phyloP scores from a whole-genome alignment of 139 green algal species.

The Chlorella ohadii region DNA sequence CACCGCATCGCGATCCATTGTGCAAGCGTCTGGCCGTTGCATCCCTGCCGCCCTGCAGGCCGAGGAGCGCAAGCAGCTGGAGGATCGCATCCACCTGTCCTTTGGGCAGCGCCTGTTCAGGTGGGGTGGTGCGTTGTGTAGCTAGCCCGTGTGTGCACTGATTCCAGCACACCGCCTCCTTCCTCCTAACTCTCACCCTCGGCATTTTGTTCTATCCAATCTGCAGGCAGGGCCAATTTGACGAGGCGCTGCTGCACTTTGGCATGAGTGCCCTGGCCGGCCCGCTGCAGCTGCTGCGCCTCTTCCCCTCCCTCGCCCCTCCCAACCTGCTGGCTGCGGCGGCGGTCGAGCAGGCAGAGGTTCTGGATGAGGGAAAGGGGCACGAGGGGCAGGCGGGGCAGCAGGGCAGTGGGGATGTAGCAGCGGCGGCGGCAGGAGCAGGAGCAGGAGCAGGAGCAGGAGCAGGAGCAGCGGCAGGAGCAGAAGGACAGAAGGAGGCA shows the following conservation, averaged over 20 bases:
- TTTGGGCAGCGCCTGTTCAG: constrained; percentile 80
- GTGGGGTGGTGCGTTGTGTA: not conserved
- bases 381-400: not conserved
- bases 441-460: not conserved
- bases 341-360: not conserved
- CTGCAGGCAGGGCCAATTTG: constrained; percentile 59
- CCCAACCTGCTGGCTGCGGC: constrained; percentile 22
- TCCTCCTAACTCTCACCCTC: no score
- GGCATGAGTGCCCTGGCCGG: constrained; percentile 58
- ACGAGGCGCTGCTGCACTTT: constrained; percentile 84
- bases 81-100: constrained; percentile 65
- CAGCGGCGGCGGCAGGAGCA: not conserved
- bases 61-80: constrained; percentile 36
- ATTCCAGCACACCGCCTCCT: no score
- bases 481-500: not conserved
- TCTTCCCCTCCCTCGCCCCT: constrained; percentile 73
- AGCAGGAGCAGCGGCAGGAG: not conserved
- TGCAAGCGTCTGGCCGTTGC: no score
- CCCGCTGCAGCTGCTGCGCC: constrained; percentile 66
- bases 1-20: no score
- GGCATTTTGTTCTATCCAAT: no score
- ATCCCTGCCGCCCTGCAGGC: no score
- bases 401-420: not conserved
- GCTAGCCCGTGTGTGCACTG: no score
- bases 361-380: no score